These are phyloP conservation scores for Immersiella caudata DNA, from an alignment of 495 filamentous ascomycete genomes.

Conservation along the genomic window DNA sequence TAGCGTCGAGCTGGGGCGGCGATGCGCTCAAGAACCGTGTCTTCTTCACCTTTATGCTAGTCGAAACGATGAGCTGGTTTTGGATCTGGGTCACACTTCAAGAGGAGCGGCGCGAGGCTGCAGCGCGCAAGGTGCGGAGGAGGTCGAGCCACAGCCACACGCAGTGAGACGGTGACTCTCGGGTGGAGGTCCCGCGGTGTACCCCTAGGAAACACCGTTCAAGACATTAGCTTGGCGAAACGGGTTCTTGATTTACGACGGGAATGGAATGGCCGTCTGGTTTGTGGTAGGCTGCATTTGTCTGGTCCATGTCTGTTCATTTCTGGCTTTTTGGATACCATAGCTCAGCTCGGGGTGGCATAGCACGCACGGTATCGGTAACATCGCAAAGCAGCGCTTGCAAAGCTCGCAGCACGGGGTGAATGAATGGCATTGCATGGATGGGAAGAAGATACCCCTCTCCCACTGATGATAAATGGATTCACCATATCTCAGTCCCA, in stretches of 20 bases:
- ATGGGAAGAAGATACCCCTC: background rate
- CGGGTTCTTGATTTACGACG: background rate
- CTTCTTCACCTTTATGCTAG: conserved; percentile 79
- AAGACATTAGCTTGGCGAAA: no score
- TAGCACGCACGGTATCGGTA: no score
- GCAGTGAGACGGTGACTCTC: background rate
- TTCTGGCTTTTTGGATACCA: background rate
- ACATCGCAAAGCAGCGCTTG: no score
- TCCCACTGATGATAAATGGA: background rate
- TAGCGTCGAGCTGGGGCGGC: conserved; percentile 41
- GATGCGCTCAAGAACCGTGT: conserved; percentile 75
- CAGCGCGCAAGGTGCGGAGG: conserved; percentile 35
- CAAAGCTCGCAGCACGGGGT: no score
- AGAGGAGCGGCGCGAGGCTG: conserved; percentile 50
- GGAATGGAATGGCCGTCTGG: background rate
- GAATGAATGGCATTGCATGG: no score
- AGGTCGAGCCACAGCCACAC: conserved; percentile 34
- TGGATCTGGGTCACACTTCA: conserved; percentile 69
- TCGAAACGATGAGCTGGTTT: conserved; percentile 87
- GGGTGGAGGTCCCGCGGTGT: no score
- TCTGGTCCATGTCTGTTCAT: background rate
- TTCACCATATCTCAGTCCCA: background rate
- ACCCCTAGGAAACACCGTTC: no score
- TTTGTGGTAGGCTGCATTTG: background rate
- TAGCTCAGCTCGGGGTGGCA: background rate